Base-by-base conservation (phyloP, 305 asterid species). In the Striga hermonthica region DNA sequence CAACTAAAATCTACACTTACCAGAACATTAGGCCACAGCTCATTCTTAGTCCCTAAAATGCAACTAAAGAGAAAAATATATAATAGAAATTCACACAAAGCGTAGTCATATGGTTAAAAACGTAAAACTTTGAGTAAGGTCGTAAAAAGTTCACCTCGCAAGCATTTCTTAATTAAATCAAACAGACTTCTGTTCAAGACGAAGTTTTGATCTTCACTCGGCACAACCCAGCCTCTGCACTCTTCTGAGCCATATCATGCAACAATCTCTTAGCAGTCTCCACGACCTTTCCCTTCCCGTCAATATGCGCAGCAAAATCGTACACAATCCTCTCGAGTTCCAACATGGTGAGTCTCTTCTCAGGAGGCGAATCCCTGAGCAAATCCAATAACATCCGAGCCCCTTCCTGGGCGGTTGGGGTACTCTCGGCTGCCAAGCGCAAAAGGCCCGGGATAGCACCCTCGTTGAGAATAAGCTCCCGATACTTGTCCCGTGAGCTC, bases 371-470 rank as follows among this genome's bases (percentile, higher is more conserved):
- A 22, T 85, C 72, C 45, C 98, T 76, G 54, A 91, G 95, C 80
- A 91, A 71, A 72, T 86, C 94, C 83, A 91, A 68, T 58, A 89
- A 95, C 31, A 79, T 61, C 28, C 90, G 83, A 37, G 98, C 98
- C 73, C 73, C 78, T 31, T 79, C 86, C 75, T 75, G 95, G 62
- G 96, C 90, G 49, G 71, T 72, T 6, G 84, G 81, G 28, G 89
- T 84, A 45, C 98, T 94, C 79, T 91, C 95, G 15, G 87, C 95
- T 48, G 98, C 86, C 52, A 91, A 71, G 50, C 94, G 84, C 59
- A 91, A 62, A 62, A 91, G 95, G 38, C 98, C 96, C 0, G 98
- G 96, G 67, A 91, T 91, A 31, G 94, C 90, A 5, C 98, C 98
- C 82, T 91, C 96, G 53, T 75, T 83, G 34, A 91, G 89, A 71